These are phyloP conservation scores for Solanum medicagineum DNA, from an alignment of 257 asterid genomes.

Conservation along the genomic window DNA sequence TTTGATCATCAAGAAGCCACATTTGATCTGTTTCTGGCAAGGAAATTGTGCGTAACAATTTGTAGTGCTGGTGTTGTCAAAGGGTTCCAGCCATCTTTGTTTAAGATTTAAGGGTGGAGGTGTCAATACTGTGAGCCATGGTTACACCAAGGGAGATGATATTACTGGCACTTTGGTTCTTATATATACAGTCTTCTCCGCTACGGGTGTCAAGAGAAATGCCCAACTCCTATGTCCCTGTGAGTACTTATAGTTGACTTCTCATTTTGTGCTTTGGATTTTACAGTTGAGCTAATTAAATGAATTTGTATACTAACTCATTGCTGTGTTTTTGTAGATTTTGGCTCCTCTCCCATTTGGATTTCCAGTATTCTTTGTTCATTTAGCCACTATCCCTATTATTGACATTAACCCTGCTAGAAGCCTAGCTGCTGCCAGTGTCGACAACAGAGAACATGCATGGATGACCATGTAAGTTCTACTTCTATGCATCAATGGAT, in stretches of 20 bases:
- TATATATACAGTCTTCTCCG: slow-evolving; percentile 53
- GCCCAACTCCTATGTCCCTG: slow-evolving; percentile 77
- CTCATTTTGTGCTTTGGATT: neutral
- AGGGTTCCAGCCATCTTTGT: slow-evolving; percentile 49
- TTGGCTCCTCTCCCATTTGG: slow-evolving; percentile 78
- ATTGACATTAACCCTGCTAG: slow-evolving; percentile 59
- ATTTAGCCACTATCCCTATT: slow-evolving; percentile 66
- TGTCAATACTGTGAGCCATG: slow-evolving; percentile 42
- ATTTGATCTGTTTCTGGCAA: slow-evolving; percentile 64
- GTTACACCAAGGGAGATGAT: slow-evolving; percentile 65
- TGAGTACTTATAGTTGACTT: no score
- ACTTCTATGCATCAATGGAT: neutral
- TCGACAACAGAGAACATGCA: slow-evolving; percentile 47
- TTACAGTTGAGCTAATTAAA: neutral
- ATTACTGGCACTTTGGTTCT: slow-evolving; percentile 42
- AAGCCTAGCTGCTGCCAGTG: neutral
- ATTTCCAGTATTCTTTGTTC: slow-evolving; percentile 61
- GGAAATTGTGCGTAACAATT: slow-evolving; percentile 53
- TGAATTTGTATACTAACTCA: neutral
- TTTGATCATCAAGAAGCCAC: slow-evolving; percentile 51
- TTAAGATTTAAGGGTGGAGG: slow-evolving; percentile 40
- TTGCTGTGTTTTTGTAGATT: slow-evolving; percentile 20
- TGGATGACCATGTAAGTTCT: slow-evolving; percentile 62
- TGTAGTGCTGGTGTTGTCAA: slow-evolving; percentile 75
- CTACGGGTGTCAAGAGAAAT: slow-evolving; percentile 70